Conservation (phyloP, 2,329 filamentous ascomycete genomes). For the Ascochyta pisi region DNA sequence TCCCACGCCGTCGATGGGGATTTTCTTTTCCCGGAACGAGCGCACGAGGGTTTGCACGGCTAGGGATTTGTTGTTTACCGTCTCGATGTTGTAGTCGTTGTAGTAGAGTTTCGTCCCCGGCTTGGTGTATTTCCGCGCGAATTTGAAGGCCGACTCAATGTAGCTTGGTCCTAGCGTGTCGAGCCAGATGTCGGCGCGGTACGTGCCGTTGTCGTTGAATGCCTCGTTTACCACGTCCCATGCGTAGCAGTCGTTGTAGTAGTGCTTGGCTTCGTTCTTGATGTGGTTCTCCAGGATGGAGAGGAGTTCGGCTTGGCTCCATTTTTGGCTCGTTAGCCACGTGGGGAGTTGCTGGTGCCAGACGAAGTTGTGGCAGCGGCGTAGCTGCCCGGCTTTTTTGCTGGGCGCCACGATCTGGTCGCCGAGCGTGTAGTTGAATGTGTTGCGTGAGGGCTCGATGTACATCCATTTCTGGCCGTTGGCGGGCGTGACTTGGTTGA, state of each 20-base stretch:
- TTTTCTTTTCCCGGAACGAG: conserved; percentile 45
- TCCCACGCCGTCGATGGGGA: conserved; percentile 67
- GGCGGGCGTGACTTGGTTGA: conserved; percentile 69
- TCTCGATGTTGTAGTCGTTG: conserved; percentile 71
- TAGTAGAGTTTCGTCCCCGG: conserved; percentile 66
- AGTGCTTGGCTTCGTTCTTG: conserved; percentile 63
- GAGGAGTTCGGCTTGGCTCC: conserved; percentile 65
- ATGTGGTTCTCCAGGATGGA: conserved; percentile 67
- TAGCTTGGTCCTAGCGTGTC: conserved; percentile 63
- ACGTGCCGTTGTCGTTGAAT: conserved; percentile 64
- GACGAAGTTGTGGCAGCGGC: conserved; percentile 69
- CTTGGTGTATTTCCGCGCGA: conserved; percentile 61
- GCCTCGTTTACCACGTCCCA: conserved; percentile 74
- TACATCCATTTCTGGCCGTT: conserved; percentile 71
- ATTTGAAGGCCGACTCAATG: conserved; percentile 64
- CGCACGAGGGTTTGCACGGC: conserved; percentile 43
- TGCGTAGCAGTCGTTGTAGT: conserved; percentile 65
- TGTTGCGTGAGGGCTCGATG: conserved; percentile 63
- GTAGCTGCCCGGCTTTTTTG: conserved; percentile 52
- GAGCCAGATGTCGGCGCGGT: conserved; percentile 62
- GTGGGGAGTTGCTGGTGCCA: conserved; percentile 63
- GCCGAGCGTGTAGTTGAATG: conserved; percentile 66
- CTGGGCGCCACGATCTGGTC: conserved; percentile 57
- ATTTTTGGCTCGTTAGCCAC: conserved; percentile 61
- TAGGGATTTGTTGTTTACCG: conserved; percentile 55